Evolutionary conservation across 257 asterid species (phyloP), one percentile per base, ranked within the genome.

Genomic region (Pogostemon cablin): DNA sequence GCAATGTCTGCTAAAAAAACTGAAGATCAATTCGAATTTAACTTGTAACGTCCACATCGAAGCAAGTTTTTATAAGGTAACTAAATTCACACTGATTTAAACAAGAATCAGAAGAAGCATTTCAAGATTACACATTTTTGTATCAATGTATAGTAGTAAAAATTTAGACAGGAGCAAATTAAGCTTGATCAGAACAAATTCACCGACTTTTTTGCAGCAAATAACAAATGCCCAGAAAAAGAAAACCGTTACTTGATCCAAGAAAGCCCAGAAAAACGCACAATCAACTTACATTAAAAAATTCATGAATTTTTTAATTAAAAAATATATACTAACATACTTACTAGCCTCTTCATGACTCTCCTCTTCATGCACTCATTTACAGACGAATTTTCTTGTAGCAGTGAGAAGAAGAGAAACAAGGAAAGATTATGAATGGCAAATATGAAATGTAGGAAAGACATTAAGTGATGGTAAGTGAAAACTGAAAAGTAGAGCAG

Each of bases 281-380:
- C 8, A 20, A 59, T 58, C 48, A 17, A 47, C 12, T 46, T 5
- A 20, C 53, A 46, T 50, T 3, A 58, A 44, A 11, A 20, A 5
- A 12, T 38, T 8, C 44, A 71, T 46, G 3, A 25, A 8, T 20
- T 55, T 56, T 7, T 38, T 6, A 75, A 52, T 4, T 12, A 7
- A 15, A 47, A 46, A 39, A 63, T 73, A 35, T 20, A 57, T 42
- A 82, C 41, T 61, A 90, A 92, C 98, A 88, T 92, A 92, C 98
- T 90, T 92, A 92, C 98, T 90, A 92, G 97, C 92, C 90, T 83
- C 96, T 83, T 88, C 96, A 88, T 81, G 78, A 81, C 59, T 71
- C 71, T 72, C 66, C 65, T 77, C 76, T 78, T 78, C 83, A 80
- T 69, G 63, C 76, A 74, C 81, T 77, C 87, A 74, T 76, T 81